Conservation (phyloP, 257 asterid genomes). For the Solanum appendiculatum region DNA sequence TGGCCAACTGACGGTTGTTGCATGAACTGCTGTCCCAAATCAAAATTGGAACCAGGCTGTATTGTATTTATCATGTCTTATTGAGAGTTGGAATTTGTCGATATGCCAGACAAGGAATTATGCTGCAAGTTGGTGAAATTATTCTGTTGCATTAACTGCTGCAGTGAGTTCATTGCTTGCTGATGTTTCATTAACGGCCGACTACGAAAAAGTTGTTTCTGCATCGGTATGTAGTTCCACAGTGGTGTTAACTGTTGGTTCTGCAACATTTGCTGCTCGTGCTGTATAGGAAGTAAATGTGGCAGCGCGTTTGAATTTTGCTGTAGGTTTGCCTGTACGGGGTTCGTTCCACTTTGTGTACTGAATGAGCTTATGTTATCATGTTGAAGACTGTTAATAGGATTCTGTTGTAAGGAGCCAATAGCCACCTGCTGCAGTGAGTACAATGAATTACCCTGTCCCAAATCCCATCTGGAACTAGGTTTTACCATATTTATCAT, state of each 20-base stretch:
- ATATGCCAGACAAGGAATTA: conserved; percentile 37
- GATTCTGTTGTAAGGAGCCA: conserved; percentile 59
- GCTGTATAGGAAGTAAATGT: background rate
- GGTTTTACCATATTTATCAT: conserved; percentile 49
- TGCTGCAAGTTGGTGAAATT: conserved; percentile 58
- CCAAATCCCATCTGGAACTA: conserved; percentile 48
- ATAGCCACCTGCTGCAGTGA: conserved; percentile 65
- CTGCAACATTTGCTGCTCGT: background rate
- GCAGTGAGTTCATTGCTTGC: background rate
- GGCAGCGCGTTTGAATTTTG: conserved; percentile 6
- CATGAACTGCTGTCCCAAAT: too few relatives aligned
- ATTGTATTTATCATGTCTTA: conserved; percentile 46
- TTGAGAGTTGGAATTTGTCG: conserved; percentile 52
- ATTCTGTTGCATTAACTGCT: conserved; percentile 54
- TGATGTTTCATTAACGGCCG: background rate
- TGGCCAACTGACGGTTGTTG: conserved; percentile 54
- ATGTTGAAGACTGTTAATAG: conserved; percentile 56
- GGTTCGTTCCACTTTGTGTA: conserved; percentile 45
- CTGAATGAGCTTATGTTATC: conserved; percentile 49
- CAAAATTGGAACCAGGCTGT: conserved; percentile 25
- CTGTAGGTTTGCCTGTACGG: conserved; percentile 53
- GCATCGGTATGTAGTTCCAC: background rate
- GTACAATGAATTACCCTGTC: conserved; percentile 56
- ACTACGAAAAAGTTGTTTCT: conserved; percentile 15
- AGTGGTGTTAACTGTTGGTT: background rate